A percentile compares a stretch with the other conserved stretches of the same genome.
Conservation (phyloP, 345 rosid species). For the Corymbia maculata region DNA sequence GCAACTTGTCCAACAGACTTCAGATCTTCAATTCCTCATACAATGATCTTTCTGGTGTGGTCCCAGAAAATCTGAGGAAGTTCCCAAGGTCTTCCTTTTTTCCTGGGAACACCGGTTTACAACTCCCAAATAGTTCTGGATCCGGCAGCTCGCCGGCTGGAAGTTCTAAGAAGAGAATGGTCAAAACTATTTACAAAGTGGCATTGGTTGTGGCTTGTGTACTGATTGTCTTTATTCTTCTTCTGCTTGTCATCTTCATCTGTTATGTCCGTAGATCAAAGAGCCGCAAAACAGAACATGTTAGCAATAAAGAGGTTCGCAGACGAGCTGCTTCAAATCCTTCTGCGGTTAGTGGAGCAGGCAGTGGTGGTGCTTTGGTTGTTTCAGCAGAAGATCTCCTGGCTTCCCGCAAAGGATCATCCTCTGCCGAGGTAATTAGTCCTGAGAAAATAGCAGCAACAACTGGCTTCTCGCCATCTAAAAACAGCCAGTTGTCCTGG, state of each 20-base stretch:
- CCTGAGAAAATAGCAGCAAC: slow-evolving; percentile 63
- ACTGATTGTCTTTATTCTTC: slow-evolving; percentile 53
- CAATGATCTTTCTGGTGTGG: slow-evolving; percentile 83
- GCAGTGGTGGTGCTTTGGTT: slow-evolving; percentile 51
- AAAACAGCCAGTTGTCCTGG: slow-evolving; percentile 74
- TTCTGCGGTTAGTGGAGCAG: slow-evolving; percentile 31
- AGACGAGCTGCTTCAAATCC: slow-evolving; percentile 38
- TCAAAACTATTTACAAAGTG: slow-evolving; percentile 46
- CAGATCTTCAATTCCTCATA: slow-evolving; percentile 64
- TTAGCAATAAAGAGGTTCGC: slow-evolving; percentile 31
- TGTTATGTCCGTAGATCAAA: slow-evolving; percentile 53
- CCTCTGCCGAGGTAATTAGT: slow-evolving; percentile 67
- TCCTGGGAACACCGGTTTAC: slow-evolving; percentile 68
- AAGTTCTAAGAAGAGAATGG: slow-evolving; percentile 39
- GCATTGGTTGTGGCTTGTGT: slow-evolving; percentile 69
- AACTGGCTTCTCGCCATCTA: slow-evolving; percentile 85
- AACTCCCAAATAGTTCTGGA: slow-evolving; percentile 45
- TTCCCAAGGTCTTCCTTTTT: slow-evolving; percentile 73
- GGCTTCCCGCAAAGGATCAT: slow-evolving; percentile 67
- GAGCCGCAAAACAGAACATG: slow-evolving; percentile 33
- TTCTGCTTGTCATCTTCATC: slow-evolving; percentile 66
- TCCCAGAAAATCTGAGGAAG: slow-evolving; percentile 73
- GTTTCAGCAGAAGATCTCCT: slow-evolving; percentile 86
- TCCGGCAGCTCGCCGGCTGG: slow-evolving; percentile 21
- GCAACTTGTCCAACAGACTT: slow-evolving; percentile 51